phyloP scores from a whole-genome alignment of 805 yeast genomes.

The Priceomyces fermenticarens region DNA sequence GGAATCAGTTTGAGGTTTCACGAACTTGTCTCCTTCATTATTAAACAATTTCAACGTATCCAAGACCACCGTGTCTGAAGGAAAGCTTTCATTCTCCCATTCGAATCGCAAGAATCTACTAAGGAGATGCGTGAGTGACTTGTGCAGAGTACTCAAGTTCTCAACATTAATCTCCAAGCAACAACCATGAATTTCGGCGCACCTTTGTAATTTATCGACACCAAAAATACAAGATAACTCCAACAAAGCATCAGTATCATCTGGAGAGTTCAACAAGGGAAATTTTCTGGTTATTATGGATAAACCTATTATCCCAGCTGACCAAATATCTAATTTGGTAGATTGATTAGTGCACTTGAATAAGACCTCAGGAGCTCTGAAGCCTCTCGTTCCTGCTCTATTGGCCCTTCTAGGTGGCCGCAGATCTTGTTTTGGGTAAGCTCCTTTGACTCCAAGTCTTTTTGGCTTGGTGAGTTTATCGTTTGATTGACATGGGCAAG shows the following conservation, averaged over 20 bases:
- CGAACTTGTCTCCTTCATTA: constrained; percentile 33
- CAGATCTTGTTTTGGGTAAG: constrained; percentile 83
- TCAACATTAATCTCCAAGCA: constrained; percentile 59
- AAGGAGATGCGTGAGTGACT: constrained; percentile 32
- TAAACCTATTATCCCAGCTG: constrained; percentile 84
- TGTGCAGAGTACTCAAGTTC: constrained; percentile 16
- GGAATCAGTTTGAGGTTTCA: constrained; percentile 19
- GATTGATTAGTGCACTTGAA: constrained; percentile 83
- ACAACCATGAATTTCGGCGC: constrained; percentile 84
- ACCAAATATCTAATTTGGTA: constrained; percentile 84
- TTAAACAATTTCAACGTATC: constrained; percentile 57
- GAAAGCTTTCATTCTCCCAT: constrained; percentile 56
- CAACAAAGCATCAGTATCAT: constrained; percentile 86
- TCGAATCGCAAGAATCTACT: constrained; percentile 35
- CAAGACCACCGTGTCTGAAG: constrained; percentile 67
- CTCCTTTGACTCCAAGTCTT: constrained; percentile 34
- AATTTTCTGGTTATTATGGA: constrained; percentile 76
- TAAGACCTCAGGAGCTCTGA: constrained; percentile 90
- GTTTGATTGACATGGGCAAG: constrained; percentile 56
- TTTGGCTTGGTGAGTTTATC: constrained; percentile 10
- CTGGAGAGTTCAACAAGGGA: constrained; percentile 92
- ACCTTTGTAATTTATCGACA: constrained; percentile 60
- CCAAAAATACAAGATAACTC: constrained; percentile 87
- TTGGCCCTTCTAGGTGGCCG: constrained; percentile 91
- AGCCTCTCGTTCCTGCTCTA: constrained; percentile 95